phyloP scores from a whole-genome alignment of 768 basidiomycete species.

The Trametes maxima region DNA sequence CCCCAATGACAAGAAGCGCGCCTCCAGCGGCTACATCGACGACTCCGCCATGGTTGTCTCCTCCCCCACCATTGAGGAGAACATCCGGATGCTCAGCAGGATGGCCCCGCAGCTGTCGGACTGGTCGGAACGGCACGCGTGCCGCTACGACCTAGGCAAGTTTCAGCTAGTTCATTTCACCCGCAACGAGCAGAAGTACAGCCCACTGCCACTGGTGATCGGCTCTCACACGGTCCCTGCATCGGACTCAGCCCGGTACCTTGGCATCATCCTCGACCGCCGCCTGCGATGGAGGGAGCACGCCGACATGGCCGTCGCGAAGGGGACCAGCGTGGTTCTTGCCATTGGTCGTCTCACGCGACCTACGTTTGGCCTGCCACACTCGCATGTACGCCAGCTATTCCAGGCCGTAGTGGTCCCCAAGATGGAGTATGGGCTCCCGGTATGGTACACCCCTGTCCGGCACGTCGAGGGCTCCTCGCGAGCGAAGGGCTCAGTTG shows the following conservation, averaged over 20 bases:
- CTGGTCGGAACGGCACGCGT: neutral
- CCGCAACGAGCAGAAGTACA: neutral
- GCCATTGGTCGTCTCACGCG: conserved; percentile 1
- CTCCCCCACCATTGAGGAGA: neutral
- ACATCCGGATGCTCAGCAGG: neutral
- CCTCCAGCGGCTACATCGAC: conserved; percentile 21
- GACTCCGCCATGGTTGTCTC: conserved; percentile 24
- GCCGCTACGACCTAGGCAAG: neutral
- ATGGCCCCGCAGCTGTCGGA: neutral
- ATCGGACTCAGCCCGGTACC: neutral
- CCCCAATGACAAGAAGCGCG: conserved; percentile 15
- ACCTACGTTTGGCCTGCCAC: conserved; percentile 1
- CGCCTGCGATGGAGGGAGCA: neutral
- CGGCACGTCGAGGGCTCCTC: neutral
- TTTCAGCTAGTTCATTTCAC: neutral
- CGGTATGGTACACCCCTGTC: conserved; percentile 7
- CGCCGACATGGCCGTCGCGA: neutral
- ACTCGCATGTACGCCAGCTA: neutral
- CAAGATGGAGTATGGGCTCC: conserved; percentile 4
- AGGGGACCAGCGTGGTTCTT: neutral
- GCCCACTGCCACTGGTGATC: neutral
- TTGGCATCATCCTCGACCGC: neutral
- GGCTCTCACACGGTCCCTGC: neutral
- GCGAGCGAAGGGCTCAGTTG: neutral
- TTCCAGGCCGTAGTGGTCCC: neutral